These are phyloP conservation scores for Phytophthora pistaciae DNA, from an alignment of 352 stramenopile genomes.

Conservation along the genomic window DNA sequence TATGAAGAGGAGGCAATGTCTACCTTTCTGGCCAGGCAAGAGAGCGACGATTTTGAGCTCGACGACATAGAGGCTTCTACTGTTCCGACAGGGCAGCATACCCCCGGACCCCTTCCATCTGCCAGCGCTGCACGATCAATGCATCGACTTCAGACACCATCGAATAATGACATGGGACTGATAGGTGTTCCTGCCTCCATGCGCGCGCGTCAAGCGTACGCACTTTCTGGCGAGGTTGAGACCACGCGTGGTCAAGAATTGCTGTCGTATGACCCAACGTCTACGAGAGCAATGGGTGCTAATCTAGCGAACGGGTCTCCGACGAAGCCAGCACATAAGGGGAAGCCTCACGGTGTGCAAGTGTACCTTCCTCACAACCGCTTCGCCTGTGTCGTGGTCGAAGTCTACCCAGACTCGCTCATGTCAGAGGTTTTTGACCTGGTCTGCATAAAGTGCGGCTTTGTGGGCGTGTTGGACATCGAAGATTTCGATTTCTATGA, in stretches of 20 bases:
- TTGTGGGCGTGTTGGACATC: slow-evolving; percentile 72
- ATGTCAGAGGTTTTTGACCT: slow-evolving; percentile 82
- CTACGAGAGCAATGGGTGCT: slow-evolving; percentile 62
- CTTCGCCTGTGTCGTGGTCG: slow-evolving; percentile 84
- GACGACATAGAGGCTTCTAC: slow-evolving; percentile 55
- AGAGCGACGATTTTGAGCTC: slow-evolving; percentile 51
- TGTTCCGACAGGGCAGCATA: slow-evolving; percentile 39
- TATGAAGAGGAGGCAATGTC: slow-evolving; percentile 31
- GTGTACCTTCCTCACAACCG: slow-evolving; percentile 90
- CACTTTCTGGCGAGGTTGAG: slow-evolving; percentile 55
- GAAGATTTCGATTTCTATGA: slow-evolving; percentile 91
- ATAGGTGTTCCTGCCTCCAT: slow-evolving; percentile 48
- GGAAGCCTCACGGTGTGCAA: slow-evolving; percentile 59
- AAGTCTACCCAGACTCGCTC: slow-evolving; percentile 57
- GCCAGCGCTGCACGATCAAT: slow-evolving; percentile 66
- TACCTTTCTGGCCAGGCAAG: slow-evolving; percentile 39
- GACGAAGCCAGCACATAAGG: slow-evolving; percentile 45
- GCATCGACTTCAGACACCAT: slow-evolving; percentile 75
- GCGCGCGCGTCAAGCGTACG: slow-evolving; percentile 55
- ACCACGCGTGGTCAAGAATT: slow-evolving; percentile 66
- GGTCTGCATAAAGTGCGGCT: slow-evolving; percentile 82
- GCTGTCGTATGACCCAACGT: slow-evolving; percentile 67
- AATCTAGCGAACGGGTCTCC: slow-evolving; percentile 52
- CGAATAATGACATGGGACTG: slow-evolving; percentile 45
- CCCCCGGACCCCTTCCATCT: slow-evolving; percentile 53